A percentile compares a stretch with the other conserved stretches of the same genome.
Evolutionary conservation across 352 stramenopile species (phyloP).

Genomic region (Phytophthora pinifolia): DNA sequence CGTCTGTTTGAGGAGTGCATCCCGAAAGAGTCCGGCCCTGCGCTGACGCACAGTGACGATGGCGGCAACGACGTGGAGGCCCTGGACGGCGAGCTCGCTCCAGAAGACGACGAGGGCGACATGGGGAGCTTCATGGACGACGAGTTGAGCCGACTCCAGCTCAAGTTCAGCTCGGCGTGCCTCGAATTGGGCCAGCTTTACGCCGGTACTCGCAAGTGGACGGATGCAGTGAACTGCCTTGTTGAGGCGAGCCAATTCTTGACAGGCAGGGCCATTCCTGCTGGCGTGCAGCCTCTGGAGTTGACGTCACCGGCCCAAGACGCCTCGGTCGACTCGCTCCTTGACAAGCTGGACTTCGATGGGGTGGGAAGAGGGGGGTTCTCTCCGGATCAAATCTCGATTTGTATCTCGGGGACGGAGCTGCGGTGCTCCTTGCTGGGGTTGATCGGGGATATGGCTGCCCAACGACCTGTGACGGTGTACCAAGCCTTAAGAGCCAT

Average conservation of each 20-base stretch:
- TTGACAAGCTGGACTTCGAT: constrained; percentile 69
- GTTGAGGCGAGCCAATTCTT: constrained; percentile 54
- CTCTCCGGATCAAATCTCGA: constrained; percentile 28
- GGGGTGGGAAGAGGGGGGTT: constrained; percentile 43
- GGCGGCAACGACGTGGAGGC: constrained; percentile 16
- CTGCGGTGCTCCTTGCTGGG: constrained; percentile 66
- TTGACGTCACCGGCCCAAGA: constrained; percentile 19
- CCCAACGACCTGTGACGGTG: constrained; percentile 34
- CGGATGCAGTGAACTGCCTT: constrained; percentile 39
- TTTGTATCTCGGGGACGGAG: constrained; percentile 51
- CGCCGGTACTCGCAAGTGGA: constrained; percentile 38
- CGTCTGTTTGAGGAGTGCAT: constrained; percentile 73
- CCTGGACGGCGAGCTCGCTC: constrained; percentile 18
- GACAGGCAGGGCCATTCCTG: constrained; percentile 35
- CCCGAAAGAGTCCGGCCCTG: constrained; percentile 25
- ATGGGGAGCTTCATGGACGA: constrained; percentile 80
- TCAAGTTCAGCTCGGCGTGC: constrained; percentile 78
- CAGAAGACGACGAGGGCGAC: constrained; percentile 35
- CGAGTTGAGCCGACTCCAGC: constrained; percentile 64
- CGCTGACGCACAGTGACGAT: constrained; percentile 34
- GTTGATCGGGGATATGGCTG: constrained; percentile 70
- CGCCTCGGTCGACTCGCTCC: constrained; percentile 38
- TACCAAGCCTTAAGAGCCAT: constrained; percentile 28
- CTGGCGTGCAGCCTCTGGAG: constrained; percentile 27
- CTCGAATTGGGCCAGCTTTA: constrained; percentile 57